Evolutionary conservation across 176 grass and related monocot species (phyloP).

Genomic region (Raddia guianensis): DNA sequence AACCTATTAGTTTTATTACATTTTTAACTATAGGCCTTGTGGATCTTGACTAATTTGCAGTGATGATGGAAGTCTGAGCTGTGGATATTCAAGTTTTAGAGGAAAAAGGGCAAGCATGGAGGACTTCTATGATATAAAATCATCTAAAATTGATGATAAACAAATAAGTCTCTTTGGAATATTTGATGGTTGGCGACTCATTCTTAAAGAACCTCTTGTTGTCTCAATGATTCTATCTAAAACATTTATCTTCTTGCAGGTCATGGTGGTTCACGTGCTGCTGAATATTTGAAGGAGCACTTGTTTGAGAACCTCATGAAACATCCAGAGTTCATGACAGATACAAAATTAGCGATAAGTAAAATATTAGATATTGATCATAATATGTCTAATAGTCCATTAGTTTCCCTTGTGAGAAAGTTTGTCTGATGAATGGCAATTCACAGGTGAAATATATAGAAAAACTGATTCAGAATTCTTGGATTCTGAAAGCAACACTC

Average conservation of each 20-base stretch:
- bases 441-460: conserved; percentile 84
- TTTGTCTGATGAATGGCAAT: conserved; percentile 30
- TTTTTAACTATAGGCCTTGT: conserved; percentile 38
- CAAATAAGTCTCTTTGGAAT: conserved; percentile 92
- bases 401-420: neutral
- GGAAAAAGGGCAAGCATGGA: conserved; percentile 99
- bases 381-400: neutral
- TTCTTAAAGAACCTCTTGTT: conserved; percentile 32
- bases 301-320: conserved; percentile 93
- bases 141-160: conserved; percentile 75
- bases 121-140: conserved; percentile 97
- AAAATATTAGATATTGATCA: conserved; percentile 41
- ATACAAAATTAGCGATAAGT: conserved; percentile 97
- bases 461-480: conserved; percentile 93
- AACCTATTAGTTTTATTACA: conserved; percentile 3
- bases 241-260: conserved; percentile 49
- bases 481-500: conserved; percentile 75
- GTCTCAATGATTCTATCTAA: conserved; percentile 23
- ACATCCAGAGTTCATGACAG: conserved; percentile 81
- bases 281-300: conserved; percentile 97
- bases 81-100: conserved; percentile 98
- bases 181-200: conserved; percentile 76
- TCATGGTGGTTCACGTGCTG: conserved; percentile 97
- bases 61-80: conserved; percentile 80
- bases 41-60: conserved; percentile 58